A percentile compares a stretch with the other conserved stretches of the same genome.
Conservation (phyloP, 257 asterid genomes). For the Solanum arcanum region DNA sequence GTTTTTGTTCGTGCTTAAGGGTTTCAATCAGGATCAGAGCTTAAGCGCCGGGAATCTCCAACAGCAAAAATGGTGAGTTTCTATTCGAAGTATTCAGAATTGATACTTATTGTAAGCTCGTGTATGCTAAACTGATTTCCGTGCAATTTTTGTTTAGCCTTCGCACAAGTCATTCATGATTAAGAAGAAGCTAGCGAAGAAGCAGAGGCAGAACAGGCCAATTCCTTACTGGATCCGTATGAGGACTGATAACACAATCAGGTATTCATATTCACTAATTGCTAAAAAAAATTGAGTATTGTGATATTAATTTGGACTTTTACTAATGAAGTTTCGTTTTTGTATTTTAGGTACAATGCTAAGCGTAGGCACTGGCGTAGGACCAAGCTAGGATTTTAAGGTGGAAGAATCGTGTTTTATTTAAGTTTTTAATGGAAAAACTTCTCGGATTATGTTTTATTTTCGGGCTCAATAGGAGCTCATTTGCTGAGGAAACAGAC, state of each 20-base stretch:
- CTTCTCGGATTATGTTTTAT: neutral
- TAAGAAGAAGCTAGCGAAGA: slow-evolving; percentile 15
- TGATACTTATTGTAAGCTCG: neutral
- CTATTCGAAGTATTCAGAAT: neutral
- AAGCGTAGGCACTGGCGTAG: slow-evolving; percentile 22
- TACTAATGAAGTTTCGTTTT: neutral
- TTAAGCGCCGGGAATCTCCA: neutral
- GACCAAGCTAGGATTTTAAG: slow-evolving; percentile 16
- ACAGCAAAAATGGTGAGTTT: neutral
- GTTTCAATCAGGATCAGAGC: neutral
- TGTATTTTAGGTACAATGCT: slow-evolving; percentile 4
- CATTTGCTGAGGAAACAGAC: neutral
- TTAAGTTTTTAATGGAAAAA: neutral
- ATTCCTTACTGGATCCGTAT: slow-evolving; percentile 18
- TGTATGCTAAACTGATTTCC: neutral
- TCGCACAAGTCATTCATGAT: slow-evolving; percentile 12
- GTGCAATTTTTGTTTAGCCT: neutral
- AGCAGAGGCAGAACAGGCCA: slow-evolving; percentile 13
- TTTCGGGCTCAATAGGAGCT: neutral
- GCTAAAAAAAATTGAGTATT: neutral
- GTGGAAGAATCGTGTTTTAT: neutral
- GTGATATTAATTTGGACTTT: neutral
- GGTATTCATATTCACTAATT: neutral
- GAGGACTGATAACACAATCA: slow-evolving; percentile 18
- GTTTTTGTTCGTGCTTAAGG: neutral